Conservation (phyloP, 169 alveolate species). For the Babesia ovis region DNA sequence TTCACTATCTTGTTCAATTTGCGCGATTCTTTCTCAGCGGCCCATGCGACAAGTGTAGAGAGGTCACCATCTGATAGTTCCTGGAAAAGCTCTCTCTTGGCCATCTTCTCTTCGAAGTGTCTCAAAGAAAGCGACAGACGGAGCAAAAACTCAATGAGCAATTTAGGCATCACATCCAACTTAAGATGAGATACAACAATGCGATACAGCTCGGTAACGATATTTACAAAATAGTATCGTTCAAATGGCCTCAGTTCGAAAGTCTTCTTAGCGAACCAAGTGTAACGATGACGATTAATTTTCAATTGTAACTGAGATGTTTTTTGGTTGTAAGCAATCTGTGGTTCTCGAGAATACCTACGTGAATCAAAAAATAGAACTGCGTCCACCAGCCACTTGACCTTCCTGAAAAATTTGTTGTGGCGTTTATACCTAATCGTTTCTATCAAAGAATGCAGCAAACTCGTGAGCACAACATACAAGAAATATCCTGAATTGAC, state of each 20-base stretch:
- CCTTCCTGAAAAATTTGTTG: not conserved
- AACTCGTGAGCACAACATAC: constrained; percentile 52
- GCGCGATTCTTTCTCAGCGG: constrained; percentile 21
- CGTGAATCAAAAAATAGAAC: constrained; percentile 12
- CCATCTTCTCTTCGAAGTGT: constrained; percentile 59
- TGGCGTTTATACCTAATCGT: constrained; percentile 19
- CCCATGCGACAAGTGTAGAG: constrained; percentile 32
- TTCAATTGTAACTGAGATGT: not conserved
- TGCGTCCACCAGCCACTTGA: constrained; percentile 38
- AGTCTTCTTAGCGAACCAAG: constrained; percentile 16
- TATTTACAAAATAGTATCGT: constrained; percentile 71
- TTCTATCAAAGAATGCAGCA: constrained; percentile 63
- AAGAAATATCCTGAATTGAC: constrained; percentile 62
- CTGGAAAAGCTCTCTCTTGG: constrained; percentile 62
- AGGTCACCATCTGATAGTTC: constrained; percentile 52
- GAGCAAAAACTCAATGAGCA: constrained; percentile 68
- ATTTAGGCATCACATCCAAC: constrained; percentile 76
- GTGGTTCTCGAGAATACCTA: constrained; percentile 50
- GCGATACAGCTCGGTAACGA: constrained; percentile 72
- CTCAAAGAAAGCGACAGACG: constrained; percentile 63
- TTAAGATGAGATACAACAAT: constrained; percentile 77
- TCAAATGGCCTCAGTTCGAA: constrained; percentile 50
- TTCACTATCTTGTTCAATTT: constrained; percentile 33
- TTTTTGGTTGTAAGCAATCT: constrained; percentile 48
- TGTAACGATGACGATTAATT: not conserved